Evolutionary conservation across 306 rosid species (phyloP).

Genomic region (Dicorynia guianensis): DNA sequence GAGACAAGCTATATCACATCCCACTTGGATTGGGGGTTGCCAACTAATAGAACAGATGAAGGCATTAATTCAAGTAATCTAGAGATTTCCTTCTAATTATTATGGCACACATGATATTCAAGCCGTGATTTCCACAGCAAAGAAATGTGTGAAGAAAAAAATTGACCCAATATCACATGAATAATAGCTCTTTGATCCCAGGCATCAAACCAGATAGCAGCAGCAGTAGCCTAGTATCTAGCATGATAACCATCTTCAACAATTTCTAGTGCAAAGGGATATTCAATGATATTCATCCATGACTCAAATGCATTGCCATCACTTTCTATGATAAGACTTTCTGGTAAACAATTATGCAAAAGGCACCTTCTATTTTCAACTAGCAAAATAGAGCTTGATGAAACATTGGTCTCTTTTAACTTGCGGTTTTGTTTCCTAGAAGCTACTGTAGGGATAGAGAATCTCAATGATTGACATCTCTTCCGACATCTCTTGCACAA

Average conservation of each 20-base stretch:
- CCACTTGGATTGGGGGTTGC: constrained; percentile 83
- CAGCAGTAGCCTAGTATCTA: constrained; percentile 95
- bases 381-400: constrained; percentile 59
- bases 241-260: constrained; percentile 61
- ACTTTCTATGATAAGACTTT: constrained; percentile 68
- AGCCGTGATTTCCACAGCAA: constrained; percentile 92
- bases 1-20: constrained; percentile 68
- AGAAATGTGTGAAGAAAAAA: constrained; percentile 57
- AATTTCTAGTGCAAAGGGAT: constrained; percentile 53
- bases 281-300: constrained; percentile 69
- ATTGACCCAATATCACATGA: constrained; percentile 85
- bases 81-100: constrained; percentile 80
- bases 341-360: constrained; percentile 58
- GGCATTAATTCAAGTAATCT: constrained; percentile 76
- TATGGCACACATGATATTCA: constrained; percentile 73
- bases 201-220: constrained; percentile 84
- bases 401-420: constrained; percentile 57
- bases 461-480: constrained; percentile 84
- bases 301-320: constrained; percentile 88
- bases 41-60: constrained; percentile 57
- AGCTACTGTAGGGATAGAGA: constrained; percentile 88
- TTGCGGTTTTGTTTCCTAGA: constrained; percentile 82
- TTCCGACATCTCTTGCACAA: constrained; percentile 82
- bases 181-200: constrained; percentile 90
- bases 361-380: constrained; percentile 58